Evolutionary conservation across 305 asterid species (phyloP).

Genomic region (Nicotiana rustica): DNA sequence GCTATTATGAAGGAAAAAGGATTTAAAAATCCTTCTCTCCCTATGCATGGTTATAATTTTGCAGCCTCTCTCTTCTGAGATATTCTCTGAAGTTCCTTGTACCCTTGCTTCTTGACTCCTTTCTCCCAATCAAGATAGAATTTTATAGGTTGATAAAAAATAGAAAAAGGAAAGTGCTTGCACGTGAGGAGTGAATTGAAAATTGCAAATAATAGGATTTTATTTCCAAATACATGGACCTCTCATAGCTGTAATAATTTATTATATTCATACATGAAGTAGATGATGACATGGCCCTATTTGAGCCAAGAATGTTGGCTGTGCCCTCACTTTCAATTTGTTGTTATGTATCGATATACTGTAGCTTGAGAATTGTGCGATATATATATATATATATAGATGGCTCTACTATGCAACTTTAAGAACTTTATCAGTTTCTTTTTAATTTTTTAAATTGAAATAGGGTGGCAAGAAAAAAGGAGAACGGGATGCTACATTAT

Average conservation of each 20-base stretch:
- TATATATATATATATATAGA: neutral
- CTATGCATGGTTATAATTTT: neutral
- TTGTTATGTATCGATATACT: neutral
- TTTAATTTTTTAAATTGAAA: too few relatives aligned
- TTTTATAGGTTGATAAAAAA: neutral
- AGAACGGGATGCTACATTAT: too few relatives aligned
- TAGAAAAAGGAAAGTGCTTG: constrained; percentile 19
- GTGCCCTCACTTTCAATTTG: constrained; percentile 24
- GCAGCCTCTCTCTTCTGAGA: constrained; percentile 26
- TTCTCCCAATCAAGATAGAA: neutral
- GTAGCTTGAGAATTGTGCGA: neutral
- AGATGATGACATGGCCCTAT: neutral
- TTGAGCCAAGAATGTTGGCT: neutral
- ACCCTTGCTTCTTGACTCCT: constrained; percentile 33
- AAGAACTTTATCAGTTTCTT: neutral
- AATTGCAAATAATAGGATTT: constrained; percentile 13
- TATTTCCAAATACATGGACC: constrained; percentile 23
- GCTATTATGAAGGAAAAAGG: neutral
- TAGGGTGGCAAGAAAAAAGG: too few relatives aligned
- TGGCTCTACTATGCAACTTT: neutral
- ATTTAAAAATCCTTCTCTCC: neutral
- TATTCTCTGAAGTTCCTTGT: constrained; percentile 31
- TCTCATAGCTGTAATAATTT: neutral
- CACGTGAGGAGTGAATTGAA: constrained; percentile 40
- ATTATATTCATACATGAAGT: neutral